Base-by-base conservation (phyloP, 108 stramenopile species). In the Skeletonema costatum region DNA sequence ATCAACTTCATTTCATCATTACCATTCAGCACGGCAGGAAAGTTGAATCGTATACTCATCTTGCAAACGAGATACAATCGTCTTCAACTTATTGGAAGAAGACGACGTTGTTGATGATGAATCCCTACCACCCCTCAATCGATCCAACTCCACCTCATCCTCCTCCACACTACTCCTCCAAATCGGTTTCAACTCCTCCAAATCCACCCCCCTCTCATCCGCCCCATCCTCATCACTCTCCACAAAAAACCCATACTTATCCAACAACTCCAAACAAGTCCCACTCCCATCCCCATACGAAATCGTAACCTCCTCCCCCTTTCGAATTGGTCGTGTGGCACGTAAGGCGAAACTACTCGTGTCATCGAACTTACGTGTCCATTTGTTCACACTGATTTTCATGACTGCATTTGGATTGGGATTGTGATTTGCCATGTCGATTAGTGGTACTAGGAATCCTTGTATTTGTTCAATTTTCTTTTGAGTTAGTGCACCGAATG, bases 201-300 rank as follows among this genome's bases (percentile, higher is more conserved):
- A 74, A 66, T 66, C 65, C 13, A 74, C 46, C 11, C 17, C 25
- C 13, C 64, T 38, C 32, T 74, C 74, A 35, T 48, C 73, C 16
- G 21, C 53, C 16, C 21, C 53, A 56, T 51, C 50, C 3, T 36
- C 33, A 56, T 74, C 64, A 9, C 19, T 35, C 33, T 39, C 64
- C 11, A 66, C 17, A 53, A 74, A 74, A 29, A 74, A 74, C 29
- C 74, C 74, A 74, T 74, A 74, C 64, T 74, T 74, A 66, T 53
- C 73, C 32, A 74, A 30, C 48, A 74, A 16, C 21, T 74, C 63
- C 32, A 74, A 51, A 66, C 73, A 53, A 9, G 73, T 74, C 21
- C 9, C 4, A 35, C 41, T 64, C 14, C 73, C 64, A 66, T 66
- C 64, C 29, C 64, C 64, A 41, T 74, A 74, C 32, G 73, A 74